These are phyloP conservation scores for Ceratocystis smalleyi DNA, from an alignment of 2,329 filamentous ascomycete genomes.

Conservation along the genomic window DNA sequence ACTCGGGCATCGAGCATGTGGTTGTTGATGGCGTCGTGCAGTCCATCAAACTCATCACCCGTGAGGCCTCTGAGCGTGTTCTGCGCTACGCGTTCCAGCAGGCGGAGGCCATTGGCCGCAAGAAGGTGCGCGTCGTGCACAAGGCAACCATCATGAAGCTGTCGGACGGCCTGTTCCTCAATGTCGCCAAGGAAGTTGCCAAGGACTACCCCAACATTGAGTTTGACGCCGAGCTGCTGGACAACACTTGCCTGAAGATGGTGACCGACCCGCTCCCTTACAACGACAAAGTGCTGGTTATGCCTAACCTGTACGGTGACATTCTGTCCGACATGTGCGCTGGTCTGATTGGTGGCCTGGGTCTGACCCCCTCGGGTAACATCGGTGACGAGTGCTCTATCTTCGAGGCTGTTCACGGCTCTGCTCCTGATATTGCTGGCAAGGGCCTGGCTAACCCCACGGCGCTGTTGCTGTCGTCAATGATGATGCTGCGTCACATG, in stretches of 20 bases:
- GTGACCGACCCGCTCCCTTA: slow-evolving; percentile 90
- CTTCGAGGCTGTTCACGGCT: slow-evolving; percentile 98
- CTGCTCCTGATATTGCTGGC: slow-evolving; percentile 89
- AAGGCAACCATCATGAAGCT: slow-evolving; percentile 99
- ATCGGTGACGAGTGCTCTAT: slow-evolving; percentile 98
- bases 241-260: slow-evolving; percentile 99
- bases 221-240: slow-evolving; percentile 93
- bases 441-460: slow-evolving; percentile 96
- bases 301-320: slow-evolving; percentile 97
- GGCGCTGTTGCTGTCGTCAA: slow-evolving; percentile 81
- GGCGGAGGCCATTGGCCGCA: slow-evolving; percentile 76
- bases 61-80: slow-evolving; percentile 85
- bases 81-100: slow-evolving; percentile 98
- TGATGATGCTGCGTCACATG: slow-evolving; percentile 99
- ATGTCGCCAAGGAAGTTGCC: slow-evolving; percentile 65
- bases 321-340: slow-evolving; percentile 99
- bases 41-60: slow-evolving; percentile 98
- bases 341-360: slow-evolving; percentile 92
- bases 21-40: slow-evolving; percentile 96
- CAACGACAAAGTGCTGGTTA: slow-evolving; percentile 98
- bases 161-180: slow-evolving; percentile 95
- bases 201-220: slow-evolving; percentile 94
- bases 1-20: slow-evolving; percentile 97
- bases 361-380: slow-evolving; percentile 93
- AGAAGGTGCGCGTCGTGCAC: slow-evolving; percentile 95